Evolutionary conservation across 2,329 filamentous ascomycete genomes (phyloP).

Genomic region (Sporothrix inflata): DNA sequence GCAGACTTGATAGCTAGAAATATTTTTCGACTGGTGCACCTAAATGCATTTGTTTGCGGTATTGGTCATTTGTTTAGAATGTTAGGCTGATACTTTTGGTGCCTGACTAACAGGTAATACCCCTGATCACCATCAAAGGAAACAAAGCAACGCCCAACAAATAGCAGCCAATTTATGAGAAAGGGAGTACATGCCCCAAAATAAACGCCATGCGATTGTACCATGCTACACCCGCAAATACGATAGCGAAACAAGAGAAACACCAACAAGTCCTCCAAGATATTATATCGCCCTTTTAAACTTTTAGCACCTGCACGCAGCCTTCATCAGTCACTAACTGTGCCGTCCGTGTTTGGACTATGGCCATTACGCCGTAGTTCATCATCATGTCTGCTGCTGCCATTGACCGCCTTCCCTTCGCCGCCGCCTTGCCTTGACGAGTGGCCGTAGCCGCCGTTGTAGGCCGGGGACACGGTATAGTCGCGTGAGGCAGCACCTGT

Average conservation of each 20-base stretch:
- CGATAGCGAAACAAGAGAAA: not conserved
- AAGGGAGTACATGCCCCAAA: not conserved
- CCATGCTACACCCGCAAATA: not conserved
- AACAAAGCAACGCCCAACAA: not conserved
- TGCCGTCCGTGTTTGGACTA: constrained; percentile 18
- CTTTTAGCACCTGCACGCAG: not conserved
- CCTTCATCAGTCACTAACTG: constrained; percentile 16
- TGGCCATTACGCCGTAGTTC: not conserved
- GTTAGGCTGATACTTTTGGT: not conserved
- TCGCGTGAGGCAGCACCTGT: not conserved
- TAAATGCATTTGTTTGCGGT: not conserved
- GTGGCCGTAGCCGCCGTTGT: not conserved
- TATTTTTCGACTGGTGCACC: not conserved
- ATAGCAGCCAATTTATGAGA: not conserved
- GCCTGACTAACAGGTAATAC: not conserved
- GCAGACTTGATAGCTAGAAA: not conserved
- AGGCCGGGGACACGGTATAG: not conserved
- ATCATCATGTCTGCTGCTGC: not conserved
- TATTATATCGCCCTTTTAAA: not conserved
- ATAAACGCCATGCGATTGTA: not conserved
- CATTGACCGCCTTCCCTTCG: not conserved
- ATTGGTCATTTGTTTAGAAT: not conserved
- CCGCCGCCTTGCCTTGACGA: not conserved
- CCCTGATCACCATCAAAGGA: not conserved
- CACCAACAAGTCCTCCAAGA: not conserved